A percentile compares a stretch with the other conserved stretches of the same genome.
Evolutionary conservation across 2,329 filamentous ascomycete species (phyloP).

Genomic region (Epichloe sp.): DNA sequence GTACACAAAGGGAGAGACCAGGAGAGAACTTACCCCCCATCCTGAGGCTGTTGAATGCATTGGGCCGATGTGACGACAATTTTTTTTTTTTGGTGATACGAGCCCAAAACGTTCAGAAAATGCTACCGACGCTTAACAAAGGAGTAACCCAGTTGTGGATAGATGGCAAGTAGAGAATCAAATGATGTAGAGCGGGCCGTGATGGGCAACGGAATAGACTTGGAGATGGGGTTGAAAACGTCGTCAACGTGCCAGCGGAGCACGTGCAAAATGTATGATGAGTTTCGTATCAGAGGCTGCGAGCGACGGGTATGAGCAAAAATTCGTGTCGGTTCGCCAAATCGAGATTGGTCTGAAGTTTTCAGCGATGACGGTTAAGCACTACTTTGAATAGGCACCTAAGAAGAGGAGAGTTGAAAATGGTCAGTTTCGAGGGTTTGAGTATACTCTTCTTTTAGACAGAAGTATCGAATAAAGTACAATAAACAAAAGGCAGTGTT

Average conservation of each 20-base stretch:
- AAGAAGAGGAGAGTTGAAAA: background rate
- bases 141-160: constrained; percentile 11
- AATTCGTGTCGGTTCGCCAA: background rate
- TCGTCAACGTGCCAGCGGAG: background rate
- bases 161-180: constrained; percentile 17
- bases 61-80: constrained; percentile 87
- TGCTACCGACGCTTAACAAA: constrained; percentile 15
- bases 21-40: constrained; percentile 72
- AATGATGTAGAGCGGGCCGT: constrained; percentile 20
- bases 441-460: background rate
- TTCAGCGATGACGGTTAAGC: background rate
- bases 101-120: constrained; percentile 14
- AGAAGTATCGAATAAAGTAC: background rate
- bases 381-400: constrained; percentile 2
- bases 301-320: background rate
- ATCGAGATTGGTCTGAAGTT: constrained; percentile 1
- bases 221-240: background rate
- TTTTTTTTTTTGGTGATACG: constrained; percentile 13
- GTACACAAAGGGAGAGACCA: constrained; percentile 4
- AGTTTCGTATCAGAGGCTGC: background rate
- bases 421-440: background rate
- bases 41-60: constrained; percentile 74
- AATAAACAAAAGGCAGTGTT: constrained; percentile 8
- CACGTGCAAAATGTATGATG: background rate
- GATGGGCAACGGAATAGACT: constrained; percentile 19